A percentile compares a stretch with the other conserved stretches of the same genome.
Conservation (phyloP, 2,329 filamentous ascomycete genomes). For the Stemphylium lycopersici region DNA sequence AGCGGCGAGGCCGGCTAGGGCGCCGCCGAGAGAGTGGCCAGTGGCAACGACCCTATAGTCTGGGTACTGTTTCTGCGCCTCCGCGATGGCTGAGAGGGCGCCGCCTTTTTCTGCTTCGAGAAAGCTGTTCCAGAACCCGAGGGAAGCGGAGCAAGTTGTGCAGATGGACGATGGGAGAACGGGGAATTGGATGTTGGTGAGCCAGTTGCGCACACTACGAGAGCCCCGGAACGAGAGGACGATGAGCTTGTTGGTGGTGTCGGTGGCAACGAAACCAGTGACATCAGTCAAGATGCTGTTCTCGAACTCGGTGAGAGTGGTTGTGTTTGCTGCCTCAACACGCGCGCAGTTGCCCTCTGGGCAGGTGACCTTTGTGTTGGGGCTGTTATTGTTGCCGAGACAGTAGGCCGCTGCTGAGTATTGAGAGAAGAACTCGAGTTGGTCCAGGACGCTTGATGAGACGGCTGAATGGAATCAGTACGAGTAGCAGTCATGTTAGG, state of each 20-base stretch:
- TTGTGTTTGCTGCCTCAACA: slow-evolving; percentile 56
- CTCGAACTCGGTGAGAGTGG: slow-evolving; percentile 56
- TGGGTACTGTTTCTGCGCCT: slow-evolving; percentile 57
- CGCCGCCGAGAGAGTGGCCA: slow-evolving; percentile 73
- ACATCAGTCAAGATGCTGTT: slow-evolving; percentile 51
- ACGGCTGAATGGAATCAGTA: slow-evolving; percentile 37
- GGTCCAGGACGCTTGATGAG: slow-evolving; percentile 47
- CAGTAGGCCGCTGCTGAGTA: slow-evolving; percentile 63
- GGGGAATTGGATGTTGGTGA: slow-evolving; percentile 60
- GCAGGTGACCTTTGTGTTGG: slow-evolving; percentile 54
- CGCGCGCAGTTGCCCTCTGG: slow-evolving; percentile 54
- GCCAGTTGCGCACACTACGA: slow-evolving; percentile 65
- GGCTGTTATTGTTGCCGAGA: slow-evolving; percentile 54
- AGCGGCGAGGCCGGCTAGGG: slow-evolving; percentile 66
- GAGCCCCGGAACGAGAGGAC: slow-evolving; percentile 68
- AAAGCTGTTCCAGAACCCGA: slow-evolving; percentile 67
- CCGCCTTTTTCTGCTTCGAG: slow-evolving; percentile 51
- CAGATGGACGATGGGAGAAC: slow-evolving; percentile 51
- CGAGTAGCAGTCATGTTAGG: background rate
- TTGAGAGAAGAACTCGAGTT: slow-evolving; percentile 57
- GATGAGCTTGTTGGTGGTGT: slow-evolving; percentile 59
- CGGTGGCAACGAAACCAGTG: slow-evolving; percentile 56
- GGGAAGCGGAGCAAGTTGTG: slow-evolving; percentile 59
- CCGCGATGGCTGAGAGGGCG: slow-evolving; percentile 52
- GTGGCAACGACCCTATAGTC: slow-evolving; percentile 63